Evolutionary conservation across 2,329 filamentous ascomycete genomes (phyloP).

Genomic region (Dactylellina sp.): DNA sequence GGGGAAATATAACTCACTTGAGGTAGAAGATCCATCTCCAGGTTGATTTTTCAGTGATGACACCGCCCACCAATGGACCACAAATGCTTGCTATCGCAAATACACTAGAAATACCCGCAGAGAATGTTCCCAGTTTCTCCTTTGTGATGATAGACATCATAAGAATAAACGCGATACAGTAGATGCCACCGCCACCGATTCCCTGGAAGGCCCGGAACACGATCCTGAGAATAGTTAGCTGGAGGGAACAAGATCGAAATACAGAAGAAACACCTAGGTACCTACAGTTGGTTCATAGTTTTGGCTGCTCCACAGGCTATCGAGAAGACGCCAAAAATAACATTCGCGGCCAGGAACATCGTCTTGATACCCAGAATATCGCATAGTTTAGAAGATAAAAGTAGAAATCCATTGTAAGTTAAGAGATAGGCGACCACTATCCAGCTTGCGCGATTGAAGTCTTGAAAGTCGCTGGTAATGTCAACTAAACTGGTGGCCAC

Average conservation of each 20-base stretch:
- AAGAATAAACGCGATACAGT: constrained; percentile 64
- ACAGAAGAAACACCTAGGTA: constrained; percentile 38
- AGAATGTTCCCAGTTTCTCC: constrained; percentile 62
- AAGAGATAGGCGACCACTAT: constrained; percentile 68
- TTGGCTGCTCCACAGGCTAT: constrained; percentile 64
- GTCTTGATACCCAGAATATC: constrained; percentile 66
- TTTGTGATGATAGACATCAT: constrained; percentile 63
- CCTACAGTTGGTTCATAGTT: constrained; percentile 62
- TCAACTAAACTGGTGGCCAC: constrained; percentile 68
- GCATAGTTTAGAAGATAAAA: constrained; percentile 66
- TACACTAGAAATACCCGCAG: constrained; percentile 64
- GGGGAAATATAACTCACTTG: constrained; percentile 63
- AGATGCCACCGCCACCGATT: constrained; percentile 67
- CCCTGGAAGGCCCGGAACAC: constrained; percentile 65
- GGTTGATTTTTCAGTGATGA: constrained; percentile 64
- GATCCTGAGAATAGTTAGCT: constrained; percentile 60
- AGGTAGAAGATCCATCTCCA: constrained; percentile 70
- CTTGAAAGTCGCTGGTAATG: constrained; percentile 64
- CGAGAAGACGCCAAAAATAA: constrained; percentile 65
- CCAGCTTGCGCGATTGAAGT: constrained; percentile 65
- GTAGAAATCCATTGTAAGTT: constrained; percentile 66
- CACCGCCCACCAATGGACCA: constrained; percentile 68
- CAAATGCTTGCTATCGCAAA: constrained; percentile 67
- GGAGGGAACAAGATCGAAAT: background rate
- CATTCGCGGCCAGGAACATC: constrained; percentile 63